Evolutionary conservation across 148 eudicot species (phyloP).

Genomic region (Agrostemma githago): DNA sequence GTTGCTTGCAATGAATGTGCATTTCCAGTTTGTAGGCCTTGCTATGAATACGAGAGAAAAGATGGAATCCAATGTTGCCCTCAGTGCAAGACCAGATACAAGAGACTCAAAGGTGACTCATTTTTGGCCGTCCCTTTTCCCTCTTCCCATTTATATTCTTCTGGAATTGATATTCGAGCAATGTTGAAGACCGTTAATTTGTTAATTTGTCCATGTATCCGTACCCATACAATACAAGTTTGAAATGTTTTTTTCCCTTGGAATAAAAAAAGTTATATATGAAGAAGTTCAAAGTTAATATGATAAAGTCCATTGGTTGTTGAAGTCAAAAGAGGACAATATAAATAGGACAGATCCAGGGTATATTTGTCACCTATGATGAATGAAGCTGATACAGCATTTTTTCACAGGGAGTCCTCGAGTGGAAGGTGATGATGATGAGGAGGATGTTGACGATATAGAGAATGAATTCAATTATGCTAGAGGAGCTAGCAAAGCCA

Average conservation of each 20-base stretch:
- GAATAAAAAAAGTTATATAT: not conserved
- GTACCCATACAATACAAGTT: not conserved
- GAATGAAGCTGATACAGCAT: conserved; percentile 18
- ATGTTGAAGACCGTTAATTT: not conserved
- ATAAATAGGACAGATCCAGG: not conserved
- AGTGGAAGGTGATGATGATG: conserved; percentile 86
- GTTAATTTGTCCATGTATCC: not conserved
- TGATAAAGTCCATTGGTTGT: not conserved
- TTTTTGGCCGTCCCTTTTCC: not conserved
- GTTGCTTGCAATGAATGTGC: conserved; percentile 84
- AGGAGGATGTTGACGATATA: conserved; percentile 89
- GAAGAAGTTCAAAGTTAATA: not conserved
- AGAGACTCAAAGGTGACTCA: conserved; percentile 62
- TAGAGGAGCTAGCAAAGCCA: conserved; percentile 52
- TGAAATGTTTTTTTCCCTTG: not conserved
- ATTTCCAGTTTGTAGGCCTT: conserved; percentile 70
- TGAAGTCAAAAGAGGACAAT: not conserved
- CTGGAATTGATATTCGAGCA: not conserved
- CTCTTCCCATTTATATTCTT: not conserved
- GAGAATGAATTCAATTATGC: conserved; percentile 79
- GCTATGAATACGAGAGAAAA: conserved; percentile 75
- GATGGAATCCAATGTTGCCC: conserved; percentile 79
- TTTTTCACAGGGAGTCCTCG: conserved; percentile 56
- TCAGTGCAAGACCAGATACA: conserved; percentile 92
- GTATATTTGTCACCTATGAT: not conserved